Evolutionary conservation across 2,329 filamentous ascomycete genomes (phyloP), one percentile per base, ranked within the genome.

Genomic region (Biscogniauxia marginata): DNA sequence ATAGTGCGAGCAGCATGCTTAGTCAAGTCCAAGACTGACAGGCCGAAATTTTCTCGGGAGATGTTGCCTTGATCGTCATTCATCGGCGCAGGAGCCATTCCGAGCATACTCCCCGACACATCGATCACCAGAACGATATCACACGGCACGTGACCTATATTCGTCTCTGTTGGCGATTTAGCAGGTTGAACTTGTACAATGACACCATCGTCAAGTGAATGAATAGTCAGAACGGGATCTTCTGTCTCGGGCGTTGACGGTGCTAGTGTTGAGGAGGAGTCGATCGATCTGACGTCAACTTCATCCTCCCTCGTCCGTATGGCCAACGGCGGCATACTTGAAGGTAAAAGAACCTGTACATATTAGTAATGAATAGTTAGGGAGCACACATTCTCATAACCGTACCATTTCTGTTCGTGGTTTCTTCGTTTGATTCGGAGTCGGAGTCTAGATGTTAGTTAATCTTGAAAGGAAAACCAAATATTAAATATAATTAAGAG

Each of bases 81-180:
- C 8, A 64, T 64, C 0, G 82, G 79, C 0, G 80, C 73, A 0
- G 78, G 79, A 0, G 83, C 83, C 1, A 69, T 62, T 0, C 57
- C 52, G 1, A 56, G 50, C 84, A 87, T 87, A 69, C 82, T 85
- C 0, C 73, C 75, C 0, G 84, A 87, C 13, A 85, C 75, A 64
- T 87, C 84, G 53, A 87, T 84, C 16, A 83, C 83, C 2, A 87
- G 75, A 2, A 85, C 83, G 25, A 87, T 80, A 58, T 86, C 84
- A 65, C 81, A 84, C 1, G 82, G 78, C 0, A 80, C 73, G 63
- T 82, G 79, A 6, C 63, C 54, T 0, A 72, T 58, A 0, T 60
- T 44, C 1, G 49, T 20, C 2, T 63, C 18, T 0, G 44, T 23
- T 1, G 78, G 78, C 6, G 66, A 53, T 3, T 45, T 67, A 0